Base-by-base conservation (phyloP, 805 yeast species). In the Sugiyamaella mastotermitis region DNA sequence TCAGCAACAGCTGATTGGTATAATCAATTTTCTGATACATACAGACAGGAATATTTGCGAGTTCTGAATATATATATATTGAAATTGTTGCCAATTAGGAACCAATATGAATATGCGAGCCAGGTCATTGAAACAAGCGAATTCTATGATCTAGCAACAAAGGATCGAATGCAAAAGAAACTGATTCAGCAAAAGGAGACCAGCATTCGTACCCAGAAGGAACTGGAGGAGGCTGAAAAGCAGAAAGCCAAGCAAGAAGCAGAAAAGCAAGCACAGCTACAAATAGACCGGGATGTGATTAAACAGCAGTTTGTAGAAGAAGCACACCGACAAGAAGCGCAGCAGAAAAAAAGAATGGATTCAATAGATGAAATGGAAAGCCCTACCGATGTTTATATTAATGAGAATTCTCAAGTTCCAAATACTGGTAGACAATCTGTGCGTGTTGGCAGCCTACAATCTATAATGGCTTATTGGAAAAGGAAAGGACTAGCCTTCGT, bases 61-160 rank as follows among this genome's bases (percentile, higher is more conserved):
- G 23, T 45, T 10, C 24, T 45, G 10, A 31, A 42, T 18, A 19
- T 33, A 10, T 47, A 38, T 20, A 38, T 46, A 17, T 26, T 43
- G 23, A 41, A 41, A 22, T 24, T 48, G 3, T 39, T 48, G 15
- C 48, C 52, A 1, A 25, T 30, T 6, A 9, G 29, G 17, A 33
- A 33, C 16, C 49, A 48, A 18, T 46, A 41, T 21, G 49, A 39
- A 6, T 43, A 43, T 27, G 50, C 52, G n/a, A 29, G 33, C 2
- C 47, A 48, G 35, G 22, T 46, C n/a, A 30, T 41, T 8, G 18
- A 33, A 4, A 21, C 21, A 21, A 43, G 29, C 23, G 22, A 36
- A 2, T 31, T 23, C 13, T 39, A 35, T 22, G 37, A 20, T n/a
- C 17, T 18, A 3, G 18, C 29, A 8, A 23, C 31, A 5, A 38